Evolutionary conservation across 2,329 filamentous ascomycete genomes (phyloP), one percentile per base, ranked within the genome.

Genomic region (Eutypa lata): DNA sequence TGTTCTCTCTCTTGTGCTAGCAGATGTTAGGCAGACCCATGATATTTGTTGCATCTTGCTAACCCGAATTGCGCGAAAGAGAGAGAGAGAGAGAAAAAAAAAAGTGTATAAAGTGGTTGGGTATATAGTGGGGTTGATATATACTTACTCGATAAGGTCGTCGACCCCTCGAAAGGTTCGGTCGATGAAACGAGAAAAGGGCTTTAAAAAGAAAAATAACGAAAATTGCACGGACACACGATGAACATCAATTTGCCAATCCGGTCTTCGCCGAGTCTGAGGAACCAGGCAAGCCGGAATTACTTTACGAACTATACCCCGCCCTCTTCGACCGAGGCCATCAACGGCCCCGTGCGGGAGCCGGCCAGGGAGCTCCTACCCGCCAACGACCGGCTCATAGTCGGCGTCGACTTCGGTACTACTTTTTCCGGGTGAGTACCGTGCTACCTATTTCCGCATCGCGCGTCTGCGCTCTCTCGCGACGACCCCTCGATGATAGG

Each of bases 331-430:
- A 80, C 82, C 1, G 83, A 86, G 65, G 82, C 83, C 45, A 84
- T 86, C 69, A 80, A 83, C 65, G 82, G 81, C 3, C 82, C 82
- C 14, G 74, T 83, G 26, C 75, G 82, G 54, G 82, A 84, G 59
- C 77, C 79, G 24, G 71, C 74, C 24, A 71, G 76, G 61, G 81
- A 83, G 60, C 73, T 77, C 52, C 70, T 76, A 28, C 73, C 78
- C 11, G 66, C 77, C 46, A 78, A 73, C 58, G 87, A 90, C 65
- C 78, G 86, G 51, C 71, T 91, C 59, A 88, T 91, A 61, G 87
- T 92, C 33, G 89, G 88, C 7, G 83, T 92, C 7, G 89, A 92
- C 68, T 92, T 92, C 73, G 89, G 89, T 14, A 92, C 89, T n/a
- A 92, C 89, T 2, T 92, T 90, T 66, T 90, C 86, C 43, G 88